A percentile compares a stretch with the other conserved stretches of the same genome.
Evolutionary conservation across 2,329 filamentous ascomycete genomes (phyloP).

Genomic region (Phyllosticta citriasiana): DNA sequence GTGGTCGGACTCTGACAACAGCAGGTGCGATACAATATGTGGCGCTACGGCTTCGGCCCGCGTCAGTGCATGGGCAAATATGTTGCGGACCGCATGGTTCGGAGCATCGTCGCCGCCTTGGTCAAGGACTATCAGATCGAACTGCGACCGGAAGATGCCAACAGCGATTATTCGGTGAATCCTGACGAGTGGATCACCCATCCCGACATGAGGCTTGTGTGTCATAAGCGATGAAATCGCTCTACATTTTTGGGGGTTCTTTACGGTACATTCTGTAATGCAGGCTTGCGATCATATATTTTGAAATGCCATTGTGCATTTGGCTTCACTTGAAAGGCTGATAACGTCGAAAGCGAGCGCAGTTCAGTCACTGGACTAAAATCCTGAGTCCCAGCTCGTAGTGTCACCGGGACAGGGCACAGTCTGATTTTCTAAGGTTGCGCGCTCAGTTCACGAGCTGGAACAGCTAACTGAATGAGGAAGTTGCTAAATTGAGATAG

Average conservation of each 20-base stretch:
- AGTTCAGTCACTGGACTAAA: no score
- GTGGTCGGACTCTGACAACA: neutral
- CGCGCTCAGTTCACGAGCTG: no score
- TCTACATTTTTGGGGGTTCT: neutral
- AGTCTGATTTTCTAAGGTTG: no score
- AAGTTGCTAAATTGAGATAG: no score
- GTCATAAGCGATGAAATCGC: neutral
- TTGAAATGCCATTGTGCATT: no score
- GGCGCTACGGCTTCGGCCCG: slow-evolving; percentile 38
- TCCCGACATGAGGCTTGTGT: neutral
- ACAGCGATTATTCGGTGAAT: neutral
- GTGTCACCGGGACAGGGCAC: no score
- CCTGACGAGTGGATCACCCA: neutral
- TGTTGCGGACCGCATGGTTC: slow-evolving; percentile 30
- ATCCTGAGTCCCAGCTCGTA: no score
- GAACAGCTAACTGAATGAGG: no score
- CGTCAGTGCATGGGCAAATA: slow-evolving; percentile 36
- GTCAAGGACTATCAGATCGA: neutral
- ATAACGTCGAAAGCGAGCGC: no score
- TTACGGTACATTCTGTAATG: no score
- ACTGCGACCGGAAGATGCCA: neutral
- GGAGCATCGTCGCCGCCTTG: slow-evolving; percentile 3
- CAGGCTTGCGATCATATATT: no score
- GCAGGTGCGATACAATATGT: slow-evolving; percentile 28
- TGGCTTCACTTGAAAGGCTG: no score